Base-by-base conservation (phyloP, 2,329 filamentous ascomycete species). In the Xenosphaeropsis pyriputrescens region DNA sequence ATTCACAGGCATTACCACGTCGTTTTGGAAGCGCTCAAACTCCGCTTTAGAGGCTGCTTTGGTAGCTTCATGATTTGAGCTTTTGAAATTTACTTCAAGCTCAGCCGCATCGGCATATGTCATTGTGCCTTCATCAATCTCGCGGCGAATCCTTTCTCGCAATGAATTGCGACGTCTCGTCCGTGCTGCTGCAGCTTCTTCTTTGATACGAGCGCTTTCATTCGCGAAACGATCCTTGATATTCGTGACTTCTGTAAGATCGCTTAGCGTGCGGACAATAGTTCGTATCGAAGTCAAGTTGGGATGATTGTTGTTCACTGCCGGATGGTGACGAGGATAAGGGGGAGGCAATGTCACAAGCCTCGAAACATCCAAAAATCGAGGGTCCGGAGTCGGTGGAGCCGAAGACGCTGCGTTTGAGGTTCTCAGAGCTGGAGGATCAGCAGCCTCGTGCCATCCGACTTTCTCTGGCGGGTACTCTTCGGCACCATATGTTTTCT, bases 251-350 rank as follows among this genome's bases (percentile, higher is more conserved):
- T 91, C 83, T 13, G 70, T 67, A 36, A 94, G 61, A 47, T 91
- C 78, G 37, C 78, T 81, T 31, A 94, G 61, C 1, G 70, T 67
- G 12, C 86, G 75, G 15, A 95, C 81, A 0, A 76, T 70, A 3
- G 68, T 75, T 36, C 91, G 77, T 34, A 84, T 88, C 2, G 75
- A 69, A 0, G 79, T 71, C n/a, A 98, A 69, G 45, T 93, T 81
- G 0, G 91, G 91, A 52, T 98, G 91, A 48, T 75, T 93, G 52
- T 96, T 98, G 56, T 93, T 95, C 13, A 96, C 84, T 1, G 91
- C 91, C 7, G 91, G 91, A 50, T 96, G 82, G 52, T 96, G 89
- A 6, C 89, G 79, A 2, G 91, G 91, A 55, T 93, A 96, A 2
- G 91, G 84, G 1, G 91, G 91, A 7, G 91, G 91, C 19, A 98